Base-by-base conservation (phyloP, 768 basidiomycete species). In the Rhodocollybia butyracea region DNA sequence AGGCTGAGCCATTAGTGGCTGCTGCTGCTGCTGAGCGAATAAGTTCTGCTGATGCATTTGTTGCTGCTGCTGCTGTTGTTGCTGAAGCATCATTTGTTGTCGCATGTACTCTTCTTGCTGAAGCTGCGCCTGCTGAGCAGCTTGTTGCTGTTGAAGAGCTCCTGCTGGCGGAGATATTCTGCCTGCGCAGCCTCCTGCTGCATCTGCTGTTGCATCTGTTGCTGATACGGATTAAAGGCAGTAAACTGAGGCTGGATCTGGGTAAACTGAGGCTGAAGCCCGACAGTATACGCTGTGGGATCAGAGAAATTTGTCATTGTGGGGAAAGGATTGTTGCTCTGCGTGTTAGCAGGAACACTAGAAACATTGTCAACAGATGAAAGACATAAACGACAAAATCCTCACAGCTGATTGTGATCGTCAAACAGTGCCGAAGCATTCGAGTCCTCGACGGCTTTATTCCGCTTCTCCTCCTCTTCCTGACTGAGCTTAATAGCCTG, bases 151-250 rank as follows among this genome's bases (percentile, higher is more conserved):
- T 38, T 62, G 63, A 21, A 66, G 46, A 46, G 62, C 52, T 74
- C 78, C 27, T 91, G 89, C 62, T 90, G 88, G 43, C 79, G 80
- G 61, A 85, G 62, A 77, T 84, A 88, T 60, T 91, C 88, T 34
- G 87, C 81, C 73, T 90, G 90, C 63, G 86, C 81, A 15, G 87
- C 87, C 69, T 96, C 93, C 63, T 95, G 93, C 63, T 95, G 89
- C 45, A 88, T 84, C 66, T 95, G 95, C 67, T 94, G 93, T 63
- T 95, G 89, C 45, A 88, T 84, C 66, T 95, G 95, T 67, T 94
- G 93, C 65, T 92, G 90, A 60, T 92, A 94, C 0, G 91, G 91
- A 69, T 98, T 98, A 79, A 93, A 98, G 1, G 90, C 85, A 7
- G 89, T 89, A 65, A 79, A 86, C 62, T 94, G 93, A 2, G 90